Percentiles rank a stretch among this genome's conserved stretches.
Conservation (phyloP, 108 stramenopile species). For the Skeletonema marinoi region DNA sequence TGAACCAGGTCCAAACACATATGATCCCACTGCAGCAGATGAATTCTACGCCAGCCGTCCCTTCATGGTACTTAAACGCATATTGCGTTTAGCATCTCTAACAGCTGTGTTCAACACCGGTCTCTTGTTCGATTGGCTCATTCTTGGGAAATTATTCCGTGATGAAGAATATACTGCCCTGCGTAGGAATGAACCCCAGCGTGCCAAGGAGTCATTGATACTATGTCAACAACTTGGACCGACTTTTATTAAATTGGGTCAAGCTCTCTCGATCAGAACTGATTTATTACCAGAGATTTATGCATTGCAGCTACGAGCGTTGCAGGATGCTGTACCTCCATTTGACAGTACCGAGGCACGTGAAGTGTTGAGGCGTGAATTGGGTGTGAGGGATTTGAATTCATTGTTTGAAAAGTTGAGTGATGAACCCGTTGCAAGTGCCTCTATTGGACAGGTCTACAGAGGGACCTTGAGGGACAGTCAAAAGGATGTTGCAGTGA, state of each 20-base stretch:
- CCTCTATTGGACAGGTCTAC: slow-evolving; percentile 82
- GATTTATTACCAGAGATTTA: slow-evolving; percentile 85
- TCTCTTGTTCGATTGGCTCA: slow-evolving; percentile 78
- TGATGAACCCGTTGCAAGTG: slow-evolving; percentile 64
- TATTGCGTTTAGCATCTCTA: slow-evolving; percentile 54
- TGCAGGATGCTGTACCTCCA: slow-evolving; percentile 89
- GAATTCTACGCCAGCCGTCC: slow-evolving; percentile 66
- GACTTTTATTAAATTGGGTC: slow-evolving; percentile 88
- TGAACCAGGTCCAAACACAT: slow-evolving; percentile 58
- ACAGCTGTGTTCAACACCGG: slow-evolving; percentile 67
- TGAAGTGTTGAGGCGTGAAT: slow-evolving; percentile 57
- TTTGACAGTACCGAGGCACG: slow-evolving; percentile 68
- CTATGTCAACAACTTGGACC: slow-evolving; percentile 81
- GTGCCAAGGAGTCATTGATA: slow-evolving; percentile 67
- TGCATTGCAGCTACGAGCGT: slow-evolving; percentile 75
- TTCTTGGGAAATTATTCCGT: slow-evolving; percentile 60
- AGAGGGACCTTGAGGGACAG: slow-evolving; percentile 44
- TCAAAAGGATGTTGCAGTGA: slow-evolving; percentile 86
- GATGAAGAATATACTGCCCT: slow-evolving; percentile 70
- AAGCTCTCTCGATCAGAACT: slow-evolving; percentile 84
- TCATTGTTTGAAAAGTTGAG: slow-evolving; percentile 49
- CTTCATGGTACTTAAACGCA: slow-evolving; percentile 57
- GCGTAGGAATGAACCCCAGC: slow-evolving; percentile 63
- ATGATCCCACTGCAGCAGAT: slow-evolving; percentile 51
- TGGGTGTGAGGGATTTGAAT: slow-evolving; percentile 51